Evolutionary conservation across 148 eudicot species (phyloP).

Genomic region (Rhododendron ovatum): DNA sequence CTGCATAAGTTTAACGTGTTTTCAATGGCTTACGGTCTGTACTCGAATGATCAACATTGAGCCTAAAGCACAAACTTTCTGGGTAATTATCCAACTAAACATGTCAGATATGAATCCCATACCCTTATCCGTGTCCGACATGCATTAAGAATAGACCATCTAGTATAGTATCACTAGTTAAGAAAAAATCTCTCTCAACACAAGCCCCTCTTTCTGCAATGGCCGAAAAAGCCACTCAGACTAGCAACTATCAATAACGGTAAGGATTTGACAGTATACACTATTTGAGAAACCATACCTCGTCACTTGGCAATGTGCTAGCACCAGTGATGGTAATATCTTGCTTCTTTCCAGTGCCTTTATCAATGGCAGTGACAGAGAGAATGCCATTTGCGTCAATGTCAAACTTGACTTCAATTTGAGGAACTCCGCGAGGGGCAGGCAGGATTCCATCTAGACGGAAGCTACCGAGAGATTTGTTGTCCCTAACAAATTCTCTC

Average conservation of each 20-base stretch:
- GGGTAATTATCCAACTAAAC: not conserved
- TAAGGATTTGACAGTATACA: too few species aligned
- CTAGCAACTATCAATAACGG: not conserved
- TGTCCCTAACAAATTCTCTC: slow-evolving; percentile 87
- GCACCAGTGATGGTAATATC: slow-evolving; percentile 96
- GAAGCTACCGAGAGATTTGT: slow-evolving; percentile 93
- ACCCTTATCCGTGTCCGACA: too few species aligned
- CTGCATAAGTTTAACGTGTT: not conserved
- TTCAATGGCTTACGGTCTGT: not conserved
- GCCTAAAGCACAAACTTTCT: not conserved
- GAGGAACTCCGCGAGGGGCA: slow-evolving; percentile 89
- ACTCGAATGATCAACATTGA: not conserved
- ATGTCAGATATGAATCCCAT: not conserved
- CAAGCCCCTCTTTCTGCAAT: not conserved
- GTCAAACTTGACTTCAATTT: slow-evolving; percentile 90
- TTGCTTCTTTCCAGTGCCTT: slow-evolving; percentile 93
- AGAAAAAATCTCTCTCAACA: not conserved
- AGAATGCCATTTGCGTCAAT: slow-evolving; percentile 92
- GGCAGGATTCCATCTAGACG: slow-evolving; percentile 93
- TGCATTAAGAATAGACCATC: not conserved
- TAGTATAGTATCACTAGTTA: not conserved
- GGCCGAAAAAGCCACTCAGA: not conserved
- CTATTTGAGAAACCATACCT: slow-evolving; percentile 34
- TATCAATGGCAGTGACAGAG: slow-evolving; percentile 78
- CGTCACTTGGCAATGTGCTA: slow-evolving; percentile 80